Evolutionary conservation across 148 eudicot genomes (phyloP), one percentile per base, ranked within the genome.

Genomic region (Camellia lanceoleosa): DNA sequence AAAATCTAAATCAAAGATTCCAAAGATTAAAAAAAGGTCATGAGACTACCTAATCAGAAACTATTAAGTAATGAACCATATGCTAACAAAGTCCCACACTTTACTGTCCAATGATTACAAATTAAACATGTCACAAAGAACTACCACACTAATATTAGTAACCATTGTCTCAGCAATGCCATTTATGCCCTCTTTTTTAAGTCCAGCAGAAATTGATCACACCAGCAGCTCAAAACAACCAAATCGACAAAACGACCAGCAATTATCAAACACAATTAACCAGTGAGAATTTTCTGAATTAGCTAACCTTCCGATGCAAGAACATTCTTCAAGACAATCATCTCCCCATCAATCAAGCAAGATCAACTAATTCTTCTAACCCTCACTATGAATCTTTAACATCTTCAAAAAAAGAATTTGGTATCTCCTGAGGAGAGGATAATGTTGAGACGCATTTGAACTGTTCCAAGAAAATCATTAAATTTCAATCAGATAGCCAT

Each of bases 391-490:
- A 80, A 44, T 86, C 87, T 79, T 76, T 55, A 52, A 79, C 79
- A 38, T 91, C 89, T 51, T 87, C 84, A 20, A 93, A 96, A 54
- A 81, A 90, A 10, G 85, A 86, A 73, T 71, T 74, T 2, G 97
- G 95, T 61, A 96, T 87, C 71, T 84, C 91, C 20, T 87, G 59
- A 80, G 84, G 85, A 52, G 93, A 89, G 63, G 83, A 43, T 81
- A 93, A 43, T 44, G 90, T 72, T 0, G 98, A 93, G 23, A 89
- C 98, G 20, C 89, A 88, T 80, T 95, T 95, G 87, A 88, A 91
- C 92, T 90, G 92, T 85, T 60, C 69, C 79, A 82, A 75, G 38
- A 5, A 73, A 71, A 51, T 73, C 65, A 58, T 23, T 19, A 64
- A 59, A 72, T 43, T 67, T 19, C 16, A 44, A 71, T 89, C 47